Evolutionary conservation across 1,139 yeast species (phyloP).

Genomic region (Spencermartinsiella ligniputridi): DNA sequence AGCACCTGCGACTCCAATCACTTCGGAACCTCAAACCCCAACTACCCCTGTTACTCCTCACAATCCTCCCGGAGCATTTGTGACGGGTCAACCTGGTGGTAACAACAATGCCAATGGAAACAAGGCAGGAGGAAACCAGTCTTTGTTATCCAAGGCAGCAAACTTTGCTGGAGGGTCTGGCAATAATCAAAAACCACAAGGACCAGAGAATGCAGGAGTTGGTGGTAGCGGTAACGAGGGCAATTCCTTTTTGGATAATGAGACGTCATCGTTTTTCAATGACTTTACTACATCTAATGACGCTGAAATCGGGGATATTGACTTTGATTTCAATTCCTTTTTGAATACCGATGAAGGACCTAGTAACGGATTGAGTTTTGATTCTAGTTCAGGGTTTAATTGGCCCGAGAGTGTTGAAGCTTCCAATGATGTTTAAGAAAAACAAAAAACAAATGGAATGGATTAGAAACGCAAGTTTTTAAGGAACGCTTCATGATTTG

Average conservation of each 20-base stretch:
- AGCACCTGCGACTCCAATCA: conserved; percentile 31
- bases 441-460: neutral
- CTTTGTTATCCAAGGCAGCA: conserved; percentile 22
- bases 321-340: conserved; percentile 34
- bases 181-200: conserved; percentile 10
- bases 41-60: conserved; percentile 38
- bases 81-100: conserved; percentile 7
- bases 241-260: conserved; percentile 23
- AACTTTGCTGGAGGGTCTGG: conserved; percentile 18
- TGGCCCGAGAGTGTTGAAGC: conserved; percentile 34
- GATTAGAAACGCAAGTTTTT: too few relatives aligned
- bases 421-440: conserved; percentile 21
- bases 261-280: conserved; percentile 26
- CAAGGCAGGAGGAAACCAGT: conserved; percentile 7
- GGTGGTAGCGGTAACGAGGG: conserved; percentile 8
- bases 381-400: conserved; percentile 24
- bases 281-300: conserved; percentile 31
- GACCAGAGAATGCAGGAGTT: conserved; percentile 10
- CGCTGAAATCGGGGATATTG: conserved; percentile 29
- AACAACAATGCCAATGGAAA: conserved; percentile 4
- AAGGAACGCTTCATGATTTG: conserved; percentile 3
- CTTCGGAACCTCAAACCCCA: conserved; percentile 38
- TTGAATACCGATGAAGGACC: conserved; percentile 32
- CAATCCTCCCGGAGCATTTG: conserved; percentile 22
- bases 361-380: conserved; percentile 26